Percentiles rank a stretch among this genome's conserved stretches.
Conservation (phyloP, 1,284 basidiomycete species). For the Austroboletus sp. region DNA sequence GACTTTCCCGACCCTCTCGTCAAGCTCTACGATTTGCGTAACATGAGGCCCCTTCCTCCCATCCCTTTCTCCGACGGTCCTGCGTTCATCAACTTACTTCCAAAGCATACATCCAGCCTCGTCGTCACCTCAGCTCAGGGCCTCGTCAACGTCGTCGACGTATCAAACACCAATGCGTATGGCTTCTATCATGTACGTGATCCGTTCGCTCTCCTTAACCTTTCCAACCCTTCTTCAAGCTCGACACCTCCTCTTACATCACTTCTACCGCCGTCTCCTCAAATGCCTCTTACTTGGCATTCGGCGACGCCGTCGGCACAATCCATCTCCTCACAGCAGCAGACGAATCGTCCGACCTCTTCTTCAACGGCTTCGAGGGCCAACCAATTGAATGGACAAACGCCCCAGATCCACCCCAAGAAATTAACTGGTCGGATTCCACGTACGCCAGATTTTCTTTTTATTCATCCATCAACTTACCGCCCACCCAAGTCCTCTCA, state of each 20-base stretch:
- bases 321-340: slow-evolving; percentile 79
- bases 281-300: slow-evolving; percentile 84
- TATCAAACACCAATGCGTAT: slow-evolving; percentile 57
- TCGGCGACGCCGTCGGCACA: slow-evolving; percentile 83
- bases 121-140: slow-evolving; percentile 81
- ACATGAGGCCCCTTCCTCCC: slow-evolving; percentile 72
- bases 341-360: slow-evolving; percentile 54
- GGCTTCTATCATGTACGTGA: slow-evolving; percentile 69
- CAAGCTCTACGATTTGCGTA: slow-evolving; percentile 87
- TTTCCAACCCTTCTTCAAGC: slow-evolving; percentile 35
- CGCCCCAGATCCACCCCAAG: slow-evolving; percentile 58
- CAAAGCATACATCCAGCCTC: slow-evolving; percentile 72
- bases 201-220: background rate
- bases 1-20: slow-evolving; percentile 88
- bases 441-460: slow-evolving; percentile 49
- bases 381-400: slow-evolving; percentile 84
- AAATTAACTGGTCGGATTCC: slow-evolving; percentile 74
- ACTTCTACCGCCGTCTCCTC: slow-evolving; percentile 80
- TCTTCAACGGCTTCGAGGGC: slow-evolving; percentile 85
- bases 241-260: slow-evolving; percentile 67
- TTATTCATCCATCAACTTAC: background rate
- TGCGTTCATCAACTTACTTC: slow-evolving; percentile 79
- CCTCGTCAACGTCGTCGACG: slow-evolving; percentile 85
- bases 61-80: slow-evolving; percentile 86
- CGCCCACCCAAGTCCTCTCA: slow-evolving; percentile 61